Percentiles rank a stretch among this genome's conserved stretches.
These are phyloP conservation scores for Cornus suecica DNA, from an alignment of 148 eudicot species.

Conservation along the genomic window DNA sequence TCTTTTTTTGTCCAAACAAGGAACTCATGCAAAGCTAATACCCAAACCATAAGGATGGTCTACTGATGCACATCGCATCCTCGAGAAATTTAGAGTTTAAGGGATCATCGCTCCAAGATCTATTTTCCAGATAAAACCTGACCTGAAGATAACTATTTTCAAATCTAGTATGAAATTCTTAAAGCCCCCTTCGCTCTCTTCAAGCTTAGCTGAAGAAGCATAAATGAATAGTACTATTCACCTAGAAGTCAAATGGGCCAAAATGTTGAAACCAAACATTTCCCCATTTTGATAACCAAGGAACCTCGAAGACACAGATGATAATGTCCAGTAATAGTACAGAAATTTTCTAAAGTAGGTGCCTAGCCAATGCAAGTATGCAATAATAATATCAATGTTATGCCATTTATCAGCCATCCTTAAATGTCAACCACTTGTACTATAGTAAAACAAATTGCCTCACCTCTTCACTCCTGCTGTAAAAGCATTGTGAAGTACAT, in stretches of 20 bases:
- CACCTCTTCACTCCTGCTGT: conserved; percentile 88
- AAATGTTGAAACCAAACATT: not conserved
- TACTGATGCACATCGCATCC: not conserved
- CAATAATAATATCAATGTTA: not conserved
- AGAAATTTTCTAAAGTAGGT: not conserved
- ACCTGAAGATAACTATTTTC: not conserved
- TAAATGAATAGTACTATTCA: not conserved
- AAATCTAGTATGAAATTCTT: not conserved
- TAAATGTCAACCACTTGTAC: not conserved
- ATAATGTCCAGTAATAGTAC: not conserved
- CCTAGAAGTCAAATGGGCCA: not conserved
- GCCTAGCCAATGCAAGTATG: not conserved
- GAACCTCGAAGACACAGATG: not conserved
- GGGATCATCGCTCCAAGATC: not conserved
- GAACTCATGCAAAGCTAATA: not conserved
- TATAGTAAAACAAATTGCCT: not conserved
- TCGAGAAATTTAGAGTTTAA: too few species aligned
- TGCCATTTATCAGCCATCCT: not conserved
- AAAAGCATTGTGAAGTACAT: conserved; percentile 76
- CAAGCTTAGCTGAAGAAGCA: not conserved
- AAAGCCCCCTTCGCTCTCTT: not conserved
- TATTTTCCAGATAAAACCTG: not conserved
- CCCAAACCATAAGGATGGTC: not conserved
- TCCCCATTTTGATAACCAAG: not conserved
- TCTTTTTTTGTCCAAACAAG: not conserved